Evolutionary conservation across 1,139 yeast genomes (phyloP), one percentile per base, ranked within the genome.

Genomic region (Hemisphaericaspora xylanilytica): DNA sequence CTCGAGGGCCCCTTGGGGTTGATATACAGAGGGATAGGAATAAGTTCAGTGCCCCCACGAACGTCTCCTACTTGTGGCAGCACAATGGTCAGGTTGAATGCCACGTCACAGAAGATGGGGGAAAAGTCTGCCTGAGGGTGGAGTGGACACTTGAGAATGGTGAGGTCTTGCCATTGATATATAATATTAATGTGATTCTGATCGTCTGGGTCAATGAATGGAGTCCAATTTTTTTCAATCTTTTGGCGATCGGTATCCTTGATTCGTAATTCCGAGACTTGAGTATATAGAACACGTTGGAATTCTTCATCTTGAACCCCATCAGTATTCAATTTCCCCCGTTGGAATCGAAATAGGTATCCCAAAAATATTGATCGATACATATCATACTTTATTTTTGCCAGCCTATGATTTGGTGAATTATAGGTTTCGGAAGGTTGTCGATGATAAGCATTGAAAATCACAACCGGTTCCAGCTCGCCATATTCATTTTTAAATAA

Each of bases 201-300:
- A 20, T 53, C 56, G 2, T 33, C 33, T 16, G 50, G 49, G 43
- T 63, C 61, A 12, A 65, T 43, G 41, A 70, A 57, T 0, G 76
- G 75, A 2, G 73, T 66, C 76, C 76, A 70, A 46, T 70, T 70
- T 48, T 70, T 70, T 44, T 69, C 72, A 12, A 35, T 27, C 27
- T 18, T n/a, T 14, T 37, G 35, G 17, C 47, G 13, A 49, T 11
- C 51, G 50, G 9, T 32, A 15, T 15, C 22, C 28, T 56, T 56
- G 22, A 58, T 54, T 20, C 61, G 47, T 27, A 66, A 50, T 39
- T 63, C 67, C 12, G 50, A 45, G 2, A 54, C 56, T 40, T 50
- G 53, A 34, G 46, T 55, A 43, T 58, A 65, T 6, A 46, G 28
- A 11, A 46, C 44, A 21, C 51, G 37, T 38, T 59, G 60, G 35